Conservation (phyloP, 495 filamentous ascomycete genomes). For the Lasiosphaeria hispida region DNA sequence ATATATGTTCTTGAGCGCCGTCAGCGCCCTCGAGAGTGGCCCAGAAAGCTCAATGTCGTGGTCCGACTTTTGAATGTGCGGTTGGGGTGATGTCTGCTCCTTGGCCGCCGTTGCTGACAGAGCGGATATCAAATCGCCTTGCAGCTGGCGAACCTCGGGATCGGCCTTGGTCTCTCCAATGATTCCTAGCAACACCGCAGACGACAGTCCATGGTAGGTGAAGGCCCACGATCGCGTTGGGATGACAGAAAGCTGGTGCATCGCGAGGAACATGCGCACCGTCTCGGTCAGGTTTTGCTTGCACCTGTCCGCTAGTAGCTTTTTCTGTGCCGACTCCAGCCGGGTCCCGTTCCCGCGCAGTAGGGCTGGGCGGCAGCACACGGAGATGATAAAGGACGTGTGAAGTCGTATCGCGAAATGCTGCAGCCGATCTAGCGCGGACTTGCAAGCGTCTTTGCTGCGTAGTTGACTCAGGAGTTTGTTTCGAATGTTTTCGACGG, state of each 20-base stretch:
- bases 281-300: conserved; percentile 63
- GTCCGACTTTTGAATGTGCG: conserved; percentile 45
- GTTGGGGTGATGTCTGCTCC: conserved; percentile 46
- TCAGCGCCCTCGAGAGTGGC: conserved; percentile 50
- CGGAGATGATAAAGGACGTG: conserved; percentile 54
- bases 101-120: conserved; percentile 54
- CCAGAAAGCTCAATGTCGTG: conserved; percentile 56
- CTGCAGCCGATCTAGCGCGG: conserved; percentile 52
- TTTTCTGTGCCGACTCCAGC: conserved; percentile 44
- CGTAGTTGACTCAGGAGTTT: conserved; percentile 43
- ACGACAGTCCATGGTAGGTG: conserved; percentile 62
- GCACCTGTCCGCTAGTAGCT: conserved; percentile 51
- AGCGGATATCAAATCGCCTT: conserved; percentile 55
- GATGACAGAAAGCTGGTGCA: conserved; percentile 64
- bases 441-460: conserved; percentile 52
- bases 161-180: conserved; percentile 58
- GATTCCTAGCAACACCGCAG: conserved; percentile 63
- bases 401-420: conserved; percentile 54
- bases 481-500: conserved; percentile 47
- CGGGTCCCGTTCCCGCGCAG: conserved; percentile 36
- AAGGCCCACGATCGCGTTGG: conserved; percentile 66
- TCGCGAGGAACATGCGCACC: conserved; percentile 64
- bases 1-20: conserved; percentile 56
- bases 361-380: conserved; percentile 54
- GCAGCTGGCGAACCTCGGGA: conserved; percentile 53